Base-by-base conservation (phyloP, 2,329 filamentous ascomycete genomes). In the Aspergillus neoniger region DNA sequence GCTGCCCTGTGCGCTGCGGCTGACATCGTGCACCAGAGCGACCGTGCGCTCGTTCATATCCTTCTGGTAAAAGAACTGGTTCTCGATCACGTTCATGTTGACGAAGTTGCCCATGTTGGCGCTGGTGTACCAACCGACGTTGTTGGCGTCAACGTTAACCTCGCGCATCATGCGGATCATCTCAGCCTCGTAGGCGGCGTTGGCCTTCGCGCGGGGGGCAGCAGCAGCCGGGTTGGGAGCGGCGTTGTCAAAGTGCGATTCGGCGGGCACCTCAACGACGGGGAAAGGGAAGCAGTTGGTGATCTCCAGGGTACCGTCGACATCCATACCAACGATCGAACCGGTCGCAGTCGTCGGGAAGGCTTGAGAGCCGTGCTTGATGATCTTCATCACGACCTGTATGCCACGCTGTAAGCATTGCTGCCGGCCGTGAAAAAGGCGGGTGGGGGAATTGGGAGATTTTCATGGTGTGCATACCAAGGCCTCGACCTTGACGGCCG, bases 101-200 rank as follows among this genome's bases (percentile, higher is more conserved):
- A 98, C 85, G 71, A 98, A 98, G 84, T 96, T 98, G 79, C 95
- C 95, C 91, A 99, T 96, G 78, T 92, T 96, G 65, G 93, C 92
- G 82, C 92, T 97, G 61, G 92, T 97, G 82, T 99, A 99, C 93
- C 93, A 99, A 72, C 95, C 95, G 62, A 96, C 92, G 73, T 92
- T 96, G 83, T 98, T 96, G 67, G 95, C 95, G 77, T 99, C 95
- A 62, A 98, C 91, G 78, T 98, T 99, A 73, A 99, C 95, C 80
- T 98, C 95, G 77, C 94, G 90, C 65, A 98, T 82, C 79, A 95
- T 92, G 74, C 92, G 91, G 79, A 99, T 94, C 94, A 98, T 98
- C 80, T 99, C 95, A 67, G 87, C 89, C 82, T 96, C 91, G 81
- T 99, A 98, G 69, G 84, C 80, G 21, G 89, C 84, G 78, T 96